Evolutionary conservation across 1,139 yeast species (phyloP).

Genomic region (Blastobotrys ciferrii): DNA sequence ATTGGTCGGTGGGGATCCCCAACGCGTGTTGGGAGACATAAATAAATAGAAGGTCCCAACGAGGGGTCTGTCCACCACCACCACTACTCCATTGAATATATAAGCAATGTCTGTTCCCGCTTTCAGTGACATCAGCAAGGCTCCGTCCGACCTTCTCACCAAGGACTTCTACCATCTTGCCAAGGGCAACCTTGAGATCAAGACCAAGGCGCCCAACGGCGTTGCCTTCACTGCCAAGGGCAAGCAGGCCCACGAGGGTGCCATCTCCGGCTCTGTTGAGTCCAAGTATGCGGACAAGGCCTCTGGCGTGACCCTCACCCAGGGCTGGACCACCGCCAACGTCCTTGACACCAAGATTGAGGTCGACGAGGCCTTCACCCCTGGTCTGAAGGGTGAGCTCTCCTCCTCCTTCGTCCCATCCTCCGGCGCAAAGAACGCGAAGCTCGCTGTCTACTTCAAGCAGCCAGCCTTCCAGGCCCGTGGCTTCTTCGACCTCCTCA

Average conservation of each 20-base stretch:
- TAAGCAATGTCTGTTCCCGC: constrained; percentile 42
- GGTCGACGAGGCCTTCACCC: constrained; percentile 86
- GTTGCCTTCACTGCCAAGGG: constrained; percentile 94
- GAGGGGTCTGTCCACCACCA: not conserved
- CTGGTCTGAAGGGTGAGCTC: constrained; percentile 92
- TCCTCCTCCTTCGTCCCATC: constrained; percentile 86
- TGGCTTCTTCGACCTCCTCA: constrained; percentile 90
- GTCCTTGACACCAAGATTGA: constrained; percentile 90
- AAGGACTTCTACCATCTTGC: constrained; percentile 92
- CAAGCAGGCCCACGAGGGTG: constrained; percentile 73
- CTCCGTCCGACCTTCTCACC: constrained; percentile 83
- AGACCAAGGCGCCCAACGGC: constrained; percentile 95
- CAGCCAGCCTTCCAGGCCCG: constrained; percentile 94
- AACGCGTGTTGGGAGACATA: not conserved
- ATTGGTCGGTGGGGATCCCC: not conserved
- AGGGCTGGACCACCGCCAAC: constrained; percentile 97
- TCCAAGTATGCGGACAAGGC: constrained; percentile 93
- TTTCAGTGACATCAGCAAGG: constrained; percentile 77
- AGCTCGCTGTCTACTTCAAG: constrained; percentile 85
- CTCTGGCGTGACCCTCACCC: constrained; percentile 89
- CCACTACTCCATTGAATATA: no score
- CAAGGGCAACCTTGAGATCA: constrained; percentile 83
- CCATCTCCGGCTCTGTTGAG: constrained; percentile 86
- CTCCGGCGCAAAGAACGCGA: constrained; percentile 79
- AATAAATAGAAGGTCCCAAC: not conserved